phyloP scores from a whole-genome alignment of 768 basidiomycete genomes.

The Leccinum olivaceopallidum region DNA sequence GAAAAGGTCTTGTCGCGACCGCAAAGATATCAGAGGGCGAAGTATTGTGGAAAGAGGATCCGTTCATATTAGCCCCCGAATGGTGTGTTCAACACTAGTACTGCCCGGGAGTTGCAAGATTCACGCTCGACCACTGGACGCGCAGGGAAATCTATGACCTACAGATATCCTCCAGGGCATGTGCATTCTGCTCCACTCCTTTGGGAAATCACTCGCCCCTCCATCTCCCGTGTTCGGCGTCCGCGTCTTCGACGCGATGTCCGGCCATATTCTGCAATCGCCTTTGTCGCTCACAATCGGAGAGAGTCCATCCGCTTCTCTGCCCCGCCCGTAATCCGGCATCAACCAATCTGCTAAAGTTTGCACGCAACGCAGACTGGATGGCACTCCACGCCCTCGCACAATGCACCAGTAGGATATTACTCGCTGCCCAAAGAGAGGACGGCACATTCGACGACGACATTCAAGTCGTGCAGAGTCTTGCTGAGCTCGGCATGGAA shows the following conservation, averaged over 20 bases:
- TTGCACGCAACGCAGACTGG: slow-evolving; percentile 63
- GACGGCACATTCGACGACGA: slow-evolving; percentile 39
- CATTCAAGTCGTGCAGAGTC: slow-evolving; percentile 53
- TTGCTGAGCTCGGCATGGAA: slow-evolving; percentile 80
- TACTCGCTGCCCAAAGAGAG: slow-evolving; percentile 54
- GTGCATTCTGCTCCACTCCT: slow-evolving; percentile 73
- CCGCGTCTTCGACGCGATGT: slow-evolving; percentile 46
- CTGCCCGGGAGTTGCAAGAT: too few relatives aligned
- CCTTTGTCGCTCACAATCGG: slow-evolving; percentile 68
- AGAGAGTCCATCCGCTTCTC: slow-evolving; percentile 64
- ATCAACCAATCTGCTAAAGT: slow-evolving; percentile 56
- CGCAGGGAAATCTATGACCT: slow-evolving; percentile 77
- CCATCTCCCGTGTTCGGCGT: slow-evolving; percentile 53
- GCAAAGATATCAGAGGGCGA: slow-evolving; percentile 70
- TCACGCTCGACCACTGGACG: slow-evolving; percentile 3
- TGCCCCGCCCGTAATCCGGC: slow-evolving; percentile 78
- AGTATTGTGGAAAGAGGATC: slow-evolving; percentile 83
- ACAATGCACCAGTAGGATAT: slow-evolving; percentile 62
- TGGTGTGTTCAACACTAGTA: slow-evolving; percentile 47
- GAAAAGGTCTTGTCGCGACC: slow-evolving; percentile 80
- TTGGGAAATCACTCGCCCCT: slow-evolving; percentile 45
- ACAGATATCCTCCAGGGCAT: slow-evolving; percentile 59
- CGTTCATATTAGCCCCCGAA: slow-evolving; percentile 78
- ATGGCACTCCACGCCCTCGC: slow-evolving; percentile 70
- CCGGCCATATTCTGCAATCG: slow-evolving; percentile 77